Evolutionary conservation across 768 basidiomycete species (phyloP), one percentile per base, ranked within the genome.

Genomic region (Tulasnella sp.): DNA sequence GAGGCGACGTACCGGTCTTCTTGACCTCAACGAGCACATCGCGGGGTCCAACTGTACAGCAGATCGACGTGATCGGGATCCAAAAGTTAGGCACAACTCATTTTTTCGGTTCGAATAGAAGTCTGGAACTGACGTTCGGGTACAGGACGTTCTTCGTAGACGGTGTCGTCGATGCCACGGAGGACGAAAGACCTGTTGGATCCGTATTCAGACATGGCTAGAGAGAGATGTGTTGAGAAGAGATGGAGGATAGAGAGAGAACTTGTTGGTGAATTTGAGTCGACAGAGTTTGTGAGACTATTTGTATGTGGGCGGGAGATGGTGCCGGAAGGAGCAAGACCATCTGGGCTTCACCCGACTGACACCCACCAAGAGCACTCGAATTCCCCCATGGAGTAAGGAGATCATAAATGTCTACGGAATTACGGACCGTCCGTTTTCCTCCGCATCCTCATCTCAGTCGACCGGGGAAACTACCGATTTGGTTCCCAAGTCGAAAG

Each of bases 11-110:
- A 90, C 93, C 95, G 22, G 96, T 97, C 85, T 96, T 96, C 85
- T 94, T 95, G 54, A 98, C 91, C 80, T 92, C 86, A 40, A 99
- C 89, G 29, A 98, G 89, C 54, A 95, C 94, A 78, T 97, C 92
- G 81, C 91, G 85, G 74, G 87, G 87, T 25, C 87, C 85, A 78
- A 92, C 91, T 92, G 80, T 42, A 67, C 25, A 67, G 49, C 36
- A 11, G 45, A 49, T 52, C 34, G 70, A 68, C 45, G 74, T 80
- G 70, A 76, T 74, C 64, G 22, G 45, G 29, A 58, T 74, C 74
- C 69, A 68, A 73, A 72, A 58, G 75, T 22, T 29, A 54, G 31
- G 40, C 22, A 74, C 70, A 71, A 42, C n/a, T 67, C 11, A 67
- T 67, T 11, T 67, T 34, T 58, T 19, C 15, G 17, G 29, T 45